A percentile compares a stretch with the other conserved stretches of the same genome.
These are phyloP conservation scores for Chrysosporium queenslandicum DNA, from an alignment of 2,329 filamentous ascomycete genomes.

Conservation along the genomic window DNA sequence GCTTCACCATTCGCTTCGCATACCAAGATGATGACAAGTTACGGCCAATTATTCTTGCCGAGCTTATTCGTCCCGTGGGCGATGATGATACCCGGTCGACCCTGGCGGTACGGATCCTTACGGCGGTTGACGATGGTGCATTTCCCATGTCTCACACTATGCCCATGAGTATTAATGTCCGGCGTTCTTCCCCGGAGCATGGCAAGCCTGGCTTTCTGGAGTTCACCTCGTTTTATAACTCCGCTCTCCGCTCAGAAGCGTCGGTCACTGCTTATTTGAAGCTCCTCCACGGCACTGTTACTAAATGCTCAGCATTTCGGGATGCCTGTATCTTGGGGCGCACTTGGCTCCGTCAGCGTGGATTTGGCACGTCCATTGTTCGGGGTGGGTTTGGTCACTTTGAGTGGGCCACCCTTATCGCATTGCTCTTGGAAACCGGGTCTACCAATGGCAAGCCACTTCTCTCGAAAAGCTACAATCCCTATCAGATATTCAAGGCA, in stretches of 20 bases:
- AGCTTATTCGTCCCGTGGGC: too few species aligned
- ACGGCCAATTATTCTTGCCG: conserved; percentile 55
- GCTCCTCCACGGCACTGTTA: conserved; percentile 58
- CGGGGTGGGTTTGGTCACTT: conserved; percentile 84
- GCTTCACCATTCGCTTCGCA: conserved; percentile 53
- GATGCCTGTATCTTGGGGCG: conserved; percentile 80
- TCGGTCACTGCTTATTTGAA: conserved; percentile 66
- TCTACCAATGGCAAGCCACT: conserved; percentile 60
- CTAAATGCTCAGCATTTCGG: conserved; percentile 60
- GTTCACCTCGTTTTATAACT: conserved; percentile 76
- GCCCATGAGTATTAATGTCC: conserved; percentile 59
- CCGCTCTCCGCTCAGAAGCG: conserved; percentile 67
- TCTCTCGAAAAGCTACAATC: conserved; percentile 71
- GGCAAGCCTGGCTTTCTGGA: conserved; percentile 33
- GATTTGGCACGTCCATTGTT: conserved; percentile 59
- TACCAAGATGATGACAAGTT: conserved; percentile 63
- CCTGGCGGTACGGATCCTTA: conserved; percentile 61
- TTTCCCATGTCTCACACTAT: conserved; percentile 64
- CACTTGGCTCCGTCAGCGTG: conserved; percentile 81
- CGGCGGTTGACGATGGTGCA: conserved; percentile 56
- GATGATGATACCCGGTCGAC: conserved; percentile 25
- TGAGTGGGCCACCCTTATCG: conserved; percentile 75
- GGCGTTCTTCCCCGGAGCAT: conserved; percentile 42
- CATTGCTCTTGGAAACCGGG: conserved; percentile 69
- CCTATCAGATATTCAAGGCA: conserved; percentile 90